phyloP scores from a whole-genome alignment of 2,329 filamentous ascomycete species.

The Parascedosporium putredinis region DNA sequence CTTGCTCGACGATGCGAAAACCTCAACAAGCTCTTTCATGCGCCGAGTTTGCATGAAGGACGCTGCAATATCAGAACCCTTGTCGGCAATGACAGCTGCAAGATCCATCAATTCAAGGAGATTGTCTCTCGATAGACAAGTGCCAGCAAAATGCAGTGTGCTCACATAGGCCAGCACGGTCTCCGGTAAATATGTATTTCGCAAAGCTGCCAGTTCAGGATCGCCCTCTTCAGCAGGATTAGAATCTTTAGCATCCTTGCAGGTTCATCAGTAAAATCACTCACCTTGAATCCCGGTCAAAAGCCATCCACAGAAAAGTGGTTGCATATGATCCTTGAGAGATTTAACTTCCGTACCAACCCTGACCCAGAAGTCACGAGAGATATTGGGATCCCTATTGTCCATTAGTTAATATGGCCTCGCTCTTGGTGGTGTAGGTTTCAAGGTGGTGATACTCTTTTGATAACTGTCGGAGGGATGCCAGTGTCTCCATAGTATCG shows the following conservation, averaged over 20 bases:
- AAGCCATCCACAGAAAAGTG: slow-evolving; percentile 57
- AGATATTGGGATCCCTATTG: slow-evolving; percentile 18
- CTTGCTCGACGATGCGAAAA: slow-evolving; percentile 68
- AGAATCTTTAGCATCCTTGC: too few relatives aligned
- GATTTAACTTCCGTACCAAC: slow-evolving; percentile 44
- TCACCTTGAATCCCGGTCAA: slow-evolving; percentile 43
- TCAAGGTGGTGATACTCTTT: slow-evolving; percentile 30
- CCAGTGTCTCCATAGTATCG: slow-evolving; percentile 58
- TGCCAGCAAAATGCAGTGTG: slow-evolving; percentile 69
- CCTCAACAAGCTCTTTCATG: slow-evolving; percentile 66
- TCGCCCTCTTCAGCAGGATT: slow-evolving; percentile 51
- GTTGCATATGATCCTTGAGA: slow-evolving; percentile 46
- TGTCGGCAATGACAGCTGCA: slow-evolving; percentile 62
- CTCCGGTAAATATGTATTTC: slow-evolving; percentile 75
- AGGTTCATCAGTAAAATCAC: too few relatives aligned
- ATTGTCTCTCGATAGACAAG: slow-evolving; percentile 61
- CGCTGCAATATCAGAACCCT: slow-evolving; percentile 53
- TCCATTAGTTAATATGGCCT: neutral
- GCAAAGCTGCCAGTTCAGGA: slow-evolving; percentile 52
- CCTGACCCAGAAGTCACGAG: slow-evolving; percentile 41
- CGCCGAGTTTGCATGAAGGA: slow-evolving; percentile 54
- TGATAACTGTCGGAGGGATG: slow-evolving; percentile 40
- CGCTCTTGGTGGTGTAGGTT: neutral
- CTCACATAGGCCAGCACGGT: slow-evolving; percentile 74
- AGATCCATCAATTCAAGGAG: slow-evolving; percentile 82